Evolutionary conservation across 441 rosid species (phyloP), one percentile per base, ranked within the genome.

Genomic region (Syzygium malaccense): DNA sequence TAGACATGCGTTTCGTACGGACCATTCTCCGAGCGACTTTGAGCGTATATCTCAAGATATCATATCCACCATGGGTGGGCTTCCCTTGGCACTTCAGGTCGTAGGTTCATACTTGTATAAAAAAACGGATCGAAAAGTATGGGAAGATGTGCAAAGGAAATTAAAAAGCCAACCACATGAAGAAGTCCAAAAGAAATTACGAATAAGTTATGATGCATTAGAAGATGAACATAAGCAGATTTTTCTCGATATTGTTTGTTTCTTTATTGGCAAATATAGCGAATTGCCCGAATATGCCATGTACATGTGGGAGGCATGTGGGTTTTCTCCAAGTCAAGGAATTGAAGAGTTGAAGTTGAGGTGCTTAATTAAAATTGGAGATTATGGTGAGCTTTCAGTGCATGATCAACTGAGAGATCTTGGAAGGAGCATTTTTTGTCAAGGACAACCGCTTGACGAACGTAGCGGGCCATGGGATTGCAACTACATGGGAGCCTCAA

Each of bases 381-480:
- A 33, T 64, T 0, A 0, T 18, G 15, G 26, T 68, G 0, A 1
- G 0, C 32, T 68, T 8, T 0, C 0, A 4, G 1, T 68, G 48
- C 48, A 68, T 33, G 79, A 68, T 10, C 79, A 68, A 68, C 0
- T 33, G 0, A 68, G 28, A 33, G 79, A 68, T 68, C 26, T 68
- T 19, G 79, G 48, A 33, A 10, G 2, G 48, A 68, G 7, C 8
- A 33, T 68, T 10, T 37, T 68, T 19, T 1, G 13, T 2, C 14
- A 4, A 68, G 79, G 6, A 68, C 25, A 8, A 33, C 33, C 33
- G 33, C 33, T 33, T 33, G 14, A 68, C 33, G 3, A 33, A 33
- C 33, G 33, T 45, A 1, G 1, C 0, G 1, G 79, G 4, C 13
- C 45, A 18, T 19, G 14, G 26, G 8, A n/a, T 1, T 0, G 0